phyloP scores from a whole-genome alignment of 2,329 filamentous ascomycete species.

The Phaeophleospora eucalypticola region DNA sequence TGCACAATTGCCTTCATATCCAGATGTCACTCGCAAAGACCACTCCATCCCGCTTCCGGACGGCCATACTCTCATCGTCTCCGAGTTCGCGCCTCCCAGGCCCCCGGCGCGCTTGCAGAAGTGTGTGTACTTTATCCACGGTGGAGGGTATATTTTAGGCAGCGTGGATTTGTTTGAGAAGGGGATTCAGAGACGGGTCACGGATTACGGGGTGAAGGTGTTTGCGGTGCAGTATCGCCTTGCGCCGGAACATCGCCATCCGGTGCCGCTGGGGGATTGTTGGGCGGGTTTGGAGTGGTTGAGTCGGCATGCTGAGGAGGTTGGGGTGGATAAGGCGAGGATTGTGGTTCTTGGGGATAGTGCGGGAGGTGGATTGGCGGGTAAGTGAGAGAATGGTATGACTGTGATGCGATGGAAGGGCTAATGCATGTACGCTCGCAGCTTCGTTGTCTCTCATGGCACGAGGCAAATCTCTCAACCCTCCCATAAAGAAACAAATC shows the following conservation, averaged over 20 bases:
- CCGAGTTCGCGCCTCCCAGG: conserved; percentile 11
- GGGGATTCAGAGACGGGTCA: not conserved
- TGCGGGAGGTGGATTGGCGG: conserved; percentile 16
- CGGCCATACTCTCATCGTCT: conserved; percentile 10
- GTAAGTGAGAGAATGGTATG: not conserved
- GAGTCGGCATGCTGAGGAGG: conserved; percentile 8
- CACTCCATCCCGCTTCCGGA: conserved; percentile 10
- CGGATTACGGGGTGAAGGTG: conserved; percentile 2
- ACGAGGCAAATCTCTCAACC: conserved; percentile 18
- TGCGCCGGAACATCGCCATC: conserved; percentile 19
- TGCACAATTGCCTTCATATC: conserved; percentile 8
- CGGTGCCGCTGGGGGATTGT: conserved; percentile 19
- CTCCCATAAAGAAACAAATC: conserved; percentile 33
- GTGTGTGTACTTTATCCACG: conserved; percentile 15
- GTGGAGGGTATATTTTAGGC: conserved; percentile 18
- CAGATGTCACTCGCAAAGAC: conserved; percentile 10
- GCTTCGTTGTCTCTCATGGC: conserved; percentile 22
- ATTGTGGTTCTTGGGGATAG: conserved; percentile 17
- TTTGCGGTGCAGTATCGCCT: conserved; percentile 19
- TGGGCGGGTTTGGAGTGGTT: conserved; percentile 15
- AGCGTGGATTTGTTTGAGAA: conserved; percentile 15
- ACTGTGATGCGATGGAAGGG: too few relatives aligned
- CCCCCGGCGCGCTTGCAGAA: not conserved
- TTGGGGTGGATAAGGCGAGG: conserved; percentile 10
- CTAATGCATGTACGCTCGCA: too few relatives aligned